phyloP scores from a whole-genome alignment of 129 eudicot species.

The Smallanthus sonchifolius region DNA sequence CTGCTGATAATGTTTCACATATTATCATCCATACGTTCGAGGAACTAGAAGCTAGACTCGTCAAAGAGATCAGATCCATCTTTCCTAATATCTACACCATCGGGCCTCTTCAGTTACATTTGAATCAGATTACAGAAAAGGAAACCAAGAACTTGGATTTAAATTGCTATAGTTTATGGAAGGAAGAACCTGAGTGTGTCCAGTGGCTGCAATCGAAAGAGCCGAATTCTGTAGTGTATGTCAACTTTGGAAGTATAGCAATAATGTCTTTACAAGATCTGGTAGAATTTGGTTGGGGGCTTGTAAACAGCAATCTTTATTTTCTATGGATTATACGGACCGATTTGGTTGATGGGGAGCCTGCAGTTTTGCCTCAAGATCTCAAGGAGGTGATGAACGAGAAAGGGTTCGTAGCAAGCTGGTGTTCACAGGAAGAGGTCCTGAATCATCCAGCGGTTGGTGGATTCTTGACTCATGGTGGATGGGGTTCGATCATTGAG shows the following conservation, averaged over 20 bases:
- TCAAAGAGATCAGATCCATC: conserved; percentile 16
- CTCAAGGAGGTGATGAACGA: conserved; percentile 4
- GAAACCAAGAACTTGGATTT: not conserved
- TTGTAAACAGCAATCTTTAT: conserved; percentile 31
- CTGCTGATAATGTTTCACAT: conserved; percentile 19
- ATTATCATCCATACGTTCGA: conserved; percentile 37
- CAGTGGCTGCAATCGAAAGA: conserved; percentile 46
- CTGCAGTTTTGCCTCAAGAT: conserved; percentile 24
- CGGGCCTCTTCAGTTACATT: conserved; percentile 32
- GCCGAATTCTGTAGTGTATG: conserved; percentile 41
- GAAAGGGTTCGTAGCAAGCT: conserved; percentile 28
- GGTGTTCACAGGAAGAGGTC: conserved; percentile 42
- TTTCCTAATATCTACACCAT: conserved; percentile 20
- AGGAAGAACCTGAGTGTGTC: conserved; percentile 34
- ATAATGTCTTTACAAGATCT: conserved; percentile 42
- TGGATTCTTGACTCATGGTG: conserved; percentile 40
- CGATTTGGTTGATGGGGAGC: conserved; percentile 30
- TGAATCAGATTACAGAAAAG: not conserved
- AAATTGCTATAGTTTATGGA: conserved; percentile 33
- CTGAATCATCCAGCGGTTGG: conserved; percentile 37
- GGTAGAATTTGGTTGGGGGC: conserved; percentile 61
- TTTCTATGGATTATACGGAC: conserved; percentile 33
- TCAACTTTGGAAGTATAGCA: conserved; percentile 54
- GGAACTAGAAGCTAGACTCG: conserved; percentile 19
- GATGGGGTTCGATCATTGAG: conserved; percentile 40